Conservation (phyloP, 1,284 basidiomycete species). For the Pascua guehoae region DNA sequence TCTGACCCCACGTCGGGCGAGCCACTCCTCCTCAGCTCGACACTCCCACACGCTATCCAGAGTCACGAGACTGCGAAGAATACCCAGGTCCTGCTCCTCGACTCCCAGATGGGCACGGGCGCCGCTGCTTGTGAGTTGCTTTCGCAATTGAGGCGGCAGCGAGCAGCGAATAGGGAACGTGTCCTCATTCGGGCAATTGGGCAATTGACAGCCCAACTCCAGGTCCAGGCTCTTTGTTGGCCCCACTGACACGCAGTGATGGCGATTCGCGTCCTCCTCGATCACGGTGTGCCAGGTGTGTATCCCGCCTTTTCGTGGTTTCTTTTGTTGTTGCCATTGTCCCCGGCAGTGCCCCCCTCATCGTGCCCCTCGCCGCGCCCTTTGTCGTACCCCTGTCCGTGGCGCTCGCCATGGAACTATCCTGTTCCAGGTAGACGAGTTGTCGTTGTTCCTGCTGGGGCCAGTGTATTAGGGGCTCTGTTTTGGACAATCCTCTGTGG, state of each 20-base stretch:
- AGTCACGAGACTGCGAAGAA: conserved; percentile 61
- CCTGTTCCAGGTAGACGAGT: too few species aligned
- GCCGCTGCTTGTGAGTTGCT: conserved; percentile 65
- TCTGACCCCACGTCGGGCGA: conserved; percentile 80
- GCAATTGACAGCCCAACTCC: background rate
- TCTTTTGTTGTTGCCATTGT: background rate
- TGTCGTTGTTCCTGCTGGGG: too few species aligned
- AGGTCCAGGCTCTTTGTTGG: background rate
- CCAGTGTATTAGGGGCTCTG: too few species aligned
- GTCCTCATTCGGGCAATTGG: background rate
- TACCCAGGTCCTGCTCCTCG: conserved; percentile 83
- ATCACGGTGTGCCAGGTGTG: conserved; percentile 74
- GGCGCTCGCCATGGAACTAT: background rate
- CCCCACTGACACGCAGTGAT: conserved; percentile 55
- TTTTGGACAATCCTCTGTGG: too few species aligned
- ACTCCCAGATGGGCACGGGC: conserved; percentile 92
- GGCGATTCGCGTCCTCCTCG: conserved; percentile 90
- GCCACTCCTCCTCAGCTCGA: conserved; percentile 76
- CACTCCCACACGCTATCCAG: conserved; percentile 71
- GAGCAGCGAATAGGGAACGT: background rate
- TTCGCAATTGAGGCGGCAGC: background rate
- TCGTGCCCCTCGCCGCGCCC: background rate
- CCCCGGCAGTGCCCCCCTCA: background rate
- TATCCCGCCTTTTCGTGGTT: background rate
- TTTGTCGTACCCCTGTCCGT: too few species aligned